Evolutionary conservation across 2,329 filamentous ascomycete species (phyloP).

Genomic region (Botryotinia narcissicola): DNA sequence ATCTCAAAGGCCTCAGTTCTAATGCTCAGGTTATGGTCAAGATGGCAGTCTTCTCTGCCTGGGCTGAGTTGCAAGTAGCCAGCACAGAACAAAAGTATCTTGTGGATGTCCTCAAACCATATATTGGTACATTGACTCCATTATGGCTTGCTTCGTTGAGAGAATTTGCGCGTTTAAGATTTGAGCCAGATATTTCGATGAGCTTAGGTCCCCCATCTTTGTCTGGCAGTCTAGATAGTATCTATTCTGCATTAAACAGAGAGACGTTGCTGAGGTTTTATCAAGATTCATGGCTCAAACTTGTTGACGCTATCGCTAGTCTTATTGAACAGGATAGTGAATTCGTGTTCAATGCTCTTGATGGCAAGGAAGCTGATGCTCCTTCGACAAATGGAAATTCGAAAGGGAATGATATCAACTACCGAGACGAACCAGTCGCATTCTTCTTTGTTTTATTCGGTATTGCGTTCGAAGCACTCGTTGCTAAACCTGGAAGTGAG

Average conservation of each 20-base stretch:
- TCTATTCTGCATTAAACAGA: conserved; percentile 91
- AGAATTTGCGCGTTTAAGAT: conserved; percentile 88
- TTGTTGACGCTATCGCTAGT: conserved; percentile 96
- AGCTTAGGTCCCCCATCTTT: conserved; percentile 77
- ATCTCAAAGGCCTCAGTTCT: conserved; percentile 86
- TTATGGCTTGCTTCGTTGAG: conserved; percentile 90
- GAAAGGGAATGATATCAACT: conserved; percentile 83
- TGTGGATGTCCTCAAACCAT: conserved; percentile 81
- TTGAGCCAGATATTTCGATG: conserved; percentile 96
- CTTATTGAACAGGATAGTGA: conserved; percentile 97
- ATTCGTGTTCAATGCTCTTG: conserved; percentile 94
- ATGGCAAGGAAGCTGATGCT: conserved; percentile 67
- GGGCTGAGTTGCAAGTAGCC: conserved; percentile 95
- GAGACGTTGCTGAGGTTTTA: conserved; percentile 95
- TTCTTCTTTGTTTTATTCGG: conserved; percentile 99
- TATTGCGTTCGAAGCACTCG: conserved; percentile 91
- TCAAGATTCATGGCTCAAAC: conserved; percentile 92
- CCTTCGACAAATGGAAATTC: conserved; percentile 44
- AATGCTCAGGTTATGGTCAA: conserved; percentile 99
- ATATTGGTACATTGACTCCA: conserved; percentile 85
- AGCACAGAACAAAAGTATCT: conserved; percentile 90
- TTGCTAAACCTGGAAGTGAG: conserved; percentile 69
- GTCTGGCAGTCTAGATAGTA: conserved; percentile 84
- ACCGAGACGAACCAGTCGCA: conserved; percentile 93
- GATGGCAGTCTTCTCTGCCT: conserved; percentile 93